phyloP scores from a whole-genome alignment of 78 protist genomes.

The Tieghemostelium lacteum region DNA sequence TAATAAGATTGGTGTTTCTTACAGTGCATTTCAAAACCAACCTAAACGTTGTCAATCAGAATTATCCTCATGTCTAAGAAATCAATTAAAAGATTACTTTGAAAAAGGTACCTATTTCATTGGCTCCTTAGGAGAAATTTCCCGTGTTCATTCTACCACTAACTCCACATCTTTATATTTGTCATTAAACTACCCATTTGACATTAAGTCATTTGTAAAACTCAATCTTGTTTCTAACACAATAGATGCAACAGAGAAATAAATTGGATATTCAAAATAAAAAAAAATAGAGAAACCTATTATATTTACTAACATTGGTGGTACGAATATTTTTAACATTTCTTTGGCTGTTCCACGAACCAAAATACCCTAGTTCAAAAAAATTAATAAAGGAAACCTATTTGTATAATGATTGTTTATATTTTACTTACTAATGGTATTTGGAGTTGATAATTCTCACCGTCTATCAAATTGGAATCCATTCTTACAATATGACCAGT shows the following conservation, averaged over 20 bases:
- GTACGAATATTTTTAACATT: not conserved
- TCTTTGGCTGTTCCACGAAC: not conserved
- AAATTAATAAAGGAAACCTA: not conserved
- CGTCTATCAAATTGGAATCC: not conserved
- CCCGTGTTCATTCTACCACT: too few relatives aligned
- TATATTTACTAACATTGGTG: not conserved
- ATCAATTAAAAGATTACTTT: constrained; percentile 19
- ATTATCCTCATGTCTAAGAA: constrained; percentile 1
- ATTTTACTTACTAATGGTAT: not conserved
- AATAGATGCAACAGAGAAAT: not conserved
- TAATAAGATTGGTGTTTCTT: constrained; percentile 24
- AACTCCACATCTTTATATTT: not conserved
- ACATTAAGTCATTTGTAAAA: not conserved
- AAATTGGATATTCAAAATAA: too few relatives aligned
- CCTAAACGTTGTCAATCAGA: constrained; percentile 19
- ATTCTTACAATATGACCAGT: not conserved
- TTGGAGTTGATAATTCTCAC: not conserved
- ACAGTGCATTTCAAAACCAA: constrained; percentile 43
- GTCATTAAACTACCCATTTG: not conserved
- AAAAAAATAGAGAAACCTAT: too few relatives aligned
- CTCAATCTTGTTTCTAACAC: not conserved
- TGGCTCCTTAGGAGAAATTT: not conserved
- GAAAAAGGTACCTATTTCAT: not conserved
- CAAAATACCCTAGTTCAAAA: not conserved
- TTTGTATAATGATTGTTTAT: not conserved